phyloP scores from a whole-genome alignment of 257 asterid species.

The Jacaranda copaia region DNA sequence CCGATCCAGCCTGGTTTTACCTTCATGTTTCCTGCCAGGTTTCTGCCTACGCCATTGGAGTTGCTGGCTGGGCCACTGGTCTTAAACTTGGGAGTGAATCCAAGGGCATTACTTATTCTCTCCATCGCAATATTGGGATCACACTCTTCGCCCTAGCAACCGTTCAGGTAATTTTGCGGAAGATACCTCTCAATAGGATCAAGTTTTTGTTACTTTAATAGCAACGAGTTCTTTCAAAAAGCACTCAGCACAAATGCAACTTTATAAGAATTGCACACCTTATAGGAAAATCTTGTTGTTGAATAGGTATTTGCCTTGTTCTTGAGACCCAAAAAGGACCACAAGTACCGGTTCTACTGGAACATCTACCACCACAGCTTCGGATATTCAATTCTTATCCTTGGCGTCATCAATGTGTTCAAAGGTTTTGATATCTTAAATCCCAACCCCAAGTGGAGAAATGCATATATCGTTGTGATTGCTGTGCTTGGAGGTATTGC shows the following conservation, averaged over 20 bases:
- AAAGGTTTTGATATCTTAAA: slow-evolving; percentile 62
- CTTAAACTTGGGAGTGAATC: slow-evolving; percentile 69
- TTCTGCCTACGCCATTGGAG: slow-evolving; percentile 66
- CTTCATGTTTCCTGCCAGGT: slow-evolving; percentile 67
- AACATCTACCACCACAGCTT: slow-evolving; percentile 66
- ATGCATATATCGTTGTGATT: slow-evolving; percentile 48
- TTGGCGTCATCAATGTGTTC: slow-evolving; percentile 70
- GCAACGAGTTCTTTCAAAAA: no score
- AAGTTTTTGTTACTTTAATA: neutral
- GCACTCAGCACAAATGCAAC: no score
- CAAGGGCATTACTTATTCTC: slow-evolving; percentile 44
- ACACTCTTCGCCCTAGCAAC: slow-evolving; percentile 65
- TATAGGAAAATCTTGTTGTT: neutral
- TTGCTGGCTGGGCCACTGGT: slow-evolving; percentile 80
- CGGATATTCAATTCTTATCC: slow-evolving; percentile 57
- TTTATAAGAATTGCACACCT: neutral
- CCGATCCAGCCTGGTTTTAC: slow-evolving; percentile 80
- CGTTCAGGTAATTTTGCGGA: slow-evolving; percentile 51
- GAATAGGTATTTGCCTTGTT: slow-evolving; percentile 57
- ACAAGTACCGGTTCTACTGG: slow-evolving; percentile 75
- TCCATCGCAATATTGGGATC: slow-evolving; percentile 71
- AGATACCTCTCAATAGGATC: neutral
- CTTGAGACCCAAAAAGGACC: slow-evolving; percentile 69
- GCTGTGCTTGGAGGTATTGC: slow-evolving; percentile 54
- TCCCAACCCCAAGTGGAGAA: slow-evolving; percentile 62